phyloP scores from a whole-genome alignment of 345 rosid genomes.

The Corymbia maculata region DNA sequence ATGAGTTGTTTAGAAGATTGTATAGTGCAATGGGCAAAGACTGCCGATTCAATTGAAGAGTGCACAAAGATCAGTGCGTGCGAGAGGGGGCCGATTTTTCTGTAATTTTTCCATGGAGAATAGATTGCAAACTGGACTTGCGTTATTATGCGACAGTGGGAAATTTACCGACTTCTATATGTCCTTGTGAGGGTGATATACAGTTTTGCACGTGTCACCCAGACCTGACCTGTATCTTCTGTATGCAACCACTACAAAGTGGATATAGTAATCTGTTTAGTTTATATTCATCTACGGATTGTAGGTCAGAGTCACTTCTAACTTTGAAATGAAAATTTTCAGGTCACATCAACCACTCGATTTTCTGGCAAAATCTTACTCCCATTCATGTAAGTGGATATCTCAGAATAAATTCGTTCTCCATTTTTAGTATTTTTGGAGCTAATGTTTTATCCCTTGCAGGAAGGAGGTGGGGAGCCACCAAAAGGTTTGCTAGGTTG shows the following conservation, averaged over 20 bases:
- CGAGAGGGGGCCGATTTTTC: background rate
- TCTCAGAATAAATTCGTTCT: background rate
- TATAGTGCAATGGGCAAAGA: background rate
- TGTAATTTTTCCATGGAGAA: background rate
- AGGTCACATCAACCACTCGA: conserved; percentile 93
- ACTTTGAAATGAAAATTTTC: background rate
- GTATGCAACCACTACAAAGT: background rate
- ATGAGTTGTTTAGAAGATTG: background rate
- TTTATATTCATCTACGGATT: background rate
- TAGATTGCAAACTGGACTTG: background rate
- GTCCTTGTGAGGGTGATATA: background rate
- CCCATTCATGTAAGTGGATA: conserved; percentile 48
- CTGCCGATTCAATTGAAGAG: background rate
- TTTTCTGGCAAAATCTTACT: conserved; percentile 87
- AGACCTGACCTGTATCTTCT: background rate
- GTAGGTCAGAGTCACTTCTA: background rate
- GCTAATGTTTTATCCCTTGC: conserved; percentile 4
- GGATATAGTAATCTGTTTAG: background rate
- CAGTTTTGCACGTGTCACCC: background rate
- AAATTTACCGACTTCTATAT: background rate
- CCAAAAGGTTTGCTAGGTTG: conserved; percentile 67
- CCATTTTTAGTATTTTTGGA: background rate
- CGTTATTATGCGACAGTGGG: background rate
- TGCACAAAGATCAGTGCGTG: background rate
- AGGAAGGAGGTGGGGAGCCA: conserved; percentile 96